Conservation (phyloP, 768 basidiomycete species). For the Amanita rubescens region DNA sequence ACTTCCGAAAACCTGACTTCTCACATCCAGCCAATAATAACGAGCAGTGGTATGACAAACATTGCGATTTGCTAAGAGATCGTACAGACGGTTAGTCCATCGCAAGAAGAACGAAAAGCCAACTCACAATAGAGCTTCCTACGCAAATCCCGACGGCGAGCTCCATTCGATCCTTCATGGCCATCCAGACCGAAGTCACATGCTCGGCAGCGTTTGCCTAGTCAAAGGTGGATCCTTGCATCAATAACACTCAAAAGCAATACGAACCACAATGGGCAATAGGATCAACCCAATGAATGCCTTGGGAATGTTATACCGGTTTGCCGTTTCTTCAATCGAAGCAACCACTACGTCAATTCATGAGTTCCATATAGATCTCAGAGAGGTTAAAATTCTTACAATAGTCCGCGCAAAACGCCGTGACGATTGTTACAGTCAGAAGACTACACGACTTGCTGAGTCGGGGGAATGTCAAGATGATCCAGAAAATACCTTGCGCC, state of each 20-base stretch:
- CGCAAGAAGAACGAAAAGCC: not conserved
- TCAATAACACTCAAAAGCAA: not conserved
- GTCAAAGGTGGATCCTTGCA: not conserved
- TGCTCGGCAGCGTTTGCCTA: slow-evolving; percentile 85
- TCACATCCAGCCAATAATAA: slow-evolving; percentile 83
- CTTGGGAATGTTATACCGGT: slow-evolving; percentile 74
- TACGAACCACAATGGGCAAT: slow-evolving; percentile 75
- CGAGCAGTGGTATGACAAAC: slow-evolving; percentile 81
- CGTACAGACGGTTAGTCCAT: not conserved
- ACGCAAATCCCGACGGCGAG: slow-evolving; percentile 73
- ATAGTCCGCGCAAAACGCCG: slow-evolving; percentile 86
- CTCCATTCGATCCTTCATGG: slow-evolving; percentile 60
- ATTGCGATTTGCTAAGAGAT: slow-evolving; percentile 68
- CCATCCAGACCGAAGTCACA: slow-evolving; percentile 83
- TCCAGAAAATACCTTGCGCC: slow-evolving; percentile 34
- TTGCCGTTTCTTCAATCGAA: slow-evolving; percentile 87
- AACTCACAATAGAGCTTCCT: slow-evolving; percentile 71
- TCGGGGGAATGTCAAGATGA: not conserved
- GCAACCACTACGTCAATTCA: slow-evolving; percentile 55
- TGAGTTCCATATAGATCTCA: slow-evolving; percentile 18
- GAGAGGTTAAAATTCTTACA: slow-evolving; percentile 34
- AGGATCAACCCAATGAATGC: slow-evolving; percentile 83
- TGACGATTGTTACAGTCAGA: slow-evolving; percentile 67
- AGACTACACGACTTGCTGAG: slow-evolving; percentile 34
- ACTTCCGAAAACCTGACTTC: slow-evolving; percentile 22